A percentile compares a stretch with the other conserved stretches of the same genome.
Conservation (phyloP, 2,329 filamentous ascomycete species). For the Penicillium brevicompactum region DNA sequence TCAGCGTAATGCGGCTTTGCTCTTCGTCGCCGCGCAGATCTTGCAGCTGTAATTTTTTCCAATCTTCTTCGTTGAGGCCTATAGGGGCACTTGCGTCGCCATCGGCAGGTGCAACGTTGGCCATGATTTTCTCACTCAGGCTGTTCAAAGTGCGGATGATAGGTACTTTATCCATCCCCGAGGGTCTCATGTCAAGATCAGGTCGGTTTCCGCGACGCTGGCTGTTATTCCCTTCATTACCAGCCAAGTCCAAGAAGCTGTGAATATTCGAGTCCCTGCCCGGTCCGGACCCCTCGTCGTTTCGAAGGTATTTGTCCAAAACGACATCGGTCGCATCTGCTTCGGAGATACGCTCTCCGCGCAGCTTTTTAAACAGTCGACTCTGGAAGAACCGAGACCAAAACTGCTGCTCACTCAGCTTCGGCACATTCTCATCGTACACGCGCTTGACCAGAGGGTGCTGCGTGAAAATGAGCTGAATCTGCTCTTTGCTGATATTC, state of each 20-base stretch:
- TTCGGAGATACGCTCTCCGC: slow-evolving; percentile 82
- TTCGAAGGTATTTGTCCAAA: slow-evolving; percentile 82
- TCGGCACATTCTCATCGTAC: slow-evolving; percentile 91
- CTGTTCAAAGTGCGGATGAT: slow-evolving; percentile 88
- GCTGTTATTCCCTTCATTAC: slow-evolving; percentile 93
- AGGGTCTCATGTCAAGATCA: slow-evolving; percentile 85
- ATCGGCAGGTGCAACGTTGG: slow-evolving; percentile 79
- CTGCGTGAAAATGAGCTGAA: slow-evolving; percentile 88
- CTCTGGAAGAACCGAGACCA: slow-evolving; percentile 96
- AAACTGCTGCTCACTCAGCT: slow-evolving; percentile 76
- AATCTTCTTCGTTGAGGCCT: slow-evolving; percentile 72
- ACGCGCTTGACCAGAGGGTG: slow-evolving; percentile 87
- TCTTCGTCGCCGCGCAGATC: slow-evolving; percentile 76
- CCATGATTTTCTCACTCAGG: slow-evolving; percentile 90
- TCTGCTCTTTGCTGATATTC: slow-evolving; percentile 87
- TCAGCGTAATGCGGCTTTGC: slow-evolving; percentile 78
- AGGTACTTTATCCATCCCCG: slow-evolving; percentile 72
- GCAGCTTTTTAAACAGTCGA: slow-evolving; percentile 83
- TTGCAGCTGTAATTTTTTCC: slow-evolving; percentile 72
- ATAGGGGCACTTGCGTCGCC: slow-evolving; percentile 65
- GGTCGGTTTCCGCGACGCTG: slow-evolving; percentile 83
- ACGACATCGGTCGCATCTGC: slow-evolving; percentile 74
- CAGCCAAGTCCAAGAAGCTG: slow-evolving; percentile 87
- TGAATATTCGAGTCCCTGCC: slow-evolving; percentile 67
- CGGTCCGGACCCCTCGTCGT: slow-evolving; percentile 61